Evolutionary conservation across 2,329 filamentous ascomycete species (phyloP).

Genomic region (Delphinella strobiligena): DNA sequence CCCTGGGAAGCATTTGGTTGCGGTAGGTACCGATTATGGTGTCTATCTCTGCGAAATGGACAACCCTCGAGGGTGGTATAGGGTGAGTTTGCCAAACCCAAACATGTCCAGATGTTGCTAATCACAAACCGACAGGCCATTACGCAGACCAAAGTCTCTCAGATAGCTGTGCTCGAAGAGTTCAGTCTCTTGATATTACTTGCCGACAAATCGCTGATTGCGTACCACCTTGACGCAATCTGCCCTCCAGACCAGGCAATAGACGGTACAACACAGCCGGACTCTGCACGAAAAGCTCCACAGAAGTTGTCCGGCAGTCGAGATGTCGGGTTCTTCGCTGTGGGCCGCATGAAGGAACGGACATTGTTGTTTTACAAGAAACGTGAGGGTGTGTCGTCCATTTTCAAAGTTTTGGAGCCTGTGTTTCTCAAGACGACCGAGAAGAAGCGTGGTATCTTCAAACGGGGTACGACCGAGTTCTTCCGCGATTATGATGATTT

Average conservation of each 20-base stretch:
- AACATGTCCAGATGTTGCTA: no score
- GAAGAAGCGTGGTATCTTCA: conserved; percentile 60
- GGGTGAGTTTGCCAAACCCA: conserved; percentile 43
- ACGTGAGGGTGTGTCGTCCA: conserved; percentile 80
- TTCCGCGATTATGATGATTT: conserved; percentile 99
- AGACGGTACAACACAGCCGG: conserved; percentile 36
- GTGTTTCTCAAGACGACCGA: conserved; percentile 87
- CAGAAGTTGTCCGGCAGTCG: conserved; percentile 77
- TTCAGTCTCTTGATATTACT: conserved; percentile 89
- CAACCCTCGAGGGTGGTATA: conserved; percentile 82
- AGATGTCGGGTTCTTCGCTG: conserved; percentile 94
- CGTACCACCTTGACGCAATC: conserved; percentile 84
- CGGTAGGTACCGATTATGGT: conserved; percentile 88
- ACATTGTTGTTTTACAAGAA: conserved; percentile 96
- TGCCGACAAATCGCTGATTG: conserved; percentile 79
- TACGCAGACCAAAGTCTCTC: conserved; percentile 64
- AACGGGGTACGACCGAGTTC: conserved; percentile 72
- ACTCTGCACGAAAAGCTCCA: conserved; percentile 72
- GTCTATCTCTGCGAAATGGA: conserved; percentile 81
- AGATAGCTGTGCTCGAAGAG: conserved; percentile 89
- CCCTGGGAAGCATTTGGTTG: conserved; percentile 69
- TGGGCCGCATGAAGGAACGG: conserved; percentile 92
- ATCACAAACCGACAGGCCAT: no score
- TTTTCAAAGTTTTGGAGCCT: conserved; percentile 90
- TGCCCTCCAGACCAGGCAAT: conserved; percentile 29